phyloP scores from a whole-genome alignment of 1,139 yeast genomes.

The Scheffersomyces illinoinensis region DNA sequence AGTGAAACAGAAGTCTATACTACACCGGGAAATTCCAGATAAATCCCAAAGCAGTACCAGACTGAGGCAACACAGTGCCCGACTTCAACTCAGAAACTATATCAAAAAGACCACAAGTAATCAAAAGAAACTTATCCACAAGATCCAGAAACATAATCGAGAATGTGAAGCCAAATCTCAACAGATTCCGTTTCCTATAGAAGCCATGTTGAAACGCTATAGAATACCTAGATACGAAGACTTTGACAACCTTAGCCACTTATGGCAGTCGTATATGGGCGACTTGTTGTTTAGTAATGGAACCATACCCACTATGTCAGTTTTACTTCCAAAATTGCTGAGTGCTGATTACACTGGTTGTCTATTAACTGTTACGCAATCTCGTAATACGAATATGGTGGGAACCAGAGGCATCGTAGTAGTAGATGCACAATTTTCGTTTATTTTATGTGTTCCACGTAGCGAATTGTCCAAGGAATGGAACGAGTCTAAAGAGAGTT shows the following conservation, averaged over 20 bases:
- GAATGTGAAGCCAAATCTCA: constrained; percentile 6
- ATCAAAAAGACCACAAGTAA: constrained; percentile 34
- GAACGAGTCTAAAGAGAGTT: constrained; percentile 15
- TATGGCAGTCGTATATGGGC: constrained; percentile 66
- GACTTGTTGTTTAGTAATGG: constrained; percentile 47
- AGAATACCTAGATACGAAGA: constrained; percentile 54
- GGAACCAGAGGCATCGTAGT: constrained; percentile 79
- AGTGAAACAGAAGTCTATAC: constrained; percentile 13
- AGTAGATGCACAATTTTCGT: constrained; percentile 82
- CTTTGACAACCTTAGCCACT: constrained; percentile 49
- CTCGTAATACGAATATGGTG: constrained; percentile 57
- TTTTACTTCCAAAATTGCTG: constrained; percentile 57
- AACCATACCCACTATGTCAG: constrained; percentile 27
- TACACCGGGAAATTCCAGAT: constrained; percentile 13
- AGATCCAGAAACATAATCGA: constrained; percentile 30
- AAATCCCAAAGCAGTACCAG: constrained; percentile 10
- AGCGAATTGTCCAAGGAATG: constrained; percentile 35
- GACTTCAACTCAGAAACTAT: constrained; percentile 47
- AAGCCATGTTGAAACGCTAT: constrained; percentile 30
- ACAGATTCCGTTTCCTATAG: constrained; percentile 25
- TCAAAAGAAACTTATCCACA: constrained; percentile 39
- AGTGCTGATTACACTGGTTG: constrained; percentile 89
- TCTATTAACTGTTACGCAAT: constrained; percentile 54
- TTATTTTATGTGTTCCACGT: constrained; percentile 62
- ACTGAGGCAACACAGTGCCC: constrained; percentile 31